phyloP scores from a whole-genome alignment of 2,329 filamentous ascomycete species.

The Byssothecium circinans region DNA sequence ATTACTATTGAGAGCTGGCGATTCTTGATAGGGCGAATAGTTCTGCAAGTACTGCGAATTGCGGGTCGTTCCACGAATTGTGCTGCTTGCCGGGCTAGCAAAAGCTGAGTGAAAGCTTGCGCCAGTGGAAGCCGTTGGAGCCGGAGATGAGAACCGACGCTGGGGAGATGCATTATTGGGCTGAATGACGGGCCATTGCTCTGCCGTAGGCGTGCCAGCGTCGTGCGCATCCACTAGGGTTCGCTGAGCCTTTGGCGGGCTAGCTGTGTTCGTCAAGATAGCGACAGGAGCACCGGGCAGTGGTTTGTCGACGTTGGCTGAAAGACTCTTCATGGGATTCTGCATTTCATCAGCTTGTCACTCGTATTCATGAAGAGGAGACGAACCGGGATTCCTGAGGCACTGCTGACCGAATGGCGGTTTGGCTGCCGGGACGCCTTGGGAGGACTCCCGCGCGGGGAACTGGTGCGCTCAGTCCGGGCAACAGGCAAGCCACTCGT shows the following conservation, averaged over 20 bases:
- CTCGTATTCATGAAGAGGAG: background rate
- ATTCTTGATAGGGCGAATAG: no score
- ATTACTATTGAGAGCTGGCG: no score
- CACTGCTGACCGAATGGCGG: background rate
- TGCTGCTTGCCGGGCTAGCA: no score
- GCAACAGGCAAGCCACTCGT: no score
- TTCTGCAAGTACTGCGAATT: no score
- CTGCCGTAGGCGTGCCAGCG: conserved; percentile 23
- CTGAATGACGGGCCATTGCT: conserved; percentile 31
- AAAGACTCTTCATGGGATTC: conserved; percentile 2
- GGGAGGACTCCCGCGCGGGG: no score
- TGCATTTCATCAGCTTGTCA: conserved; percentile 8
- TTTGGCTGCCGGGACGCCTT: no score
- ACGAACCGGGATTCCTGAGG: conserved; percentile 7
- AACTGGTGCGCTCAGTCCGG: no score
- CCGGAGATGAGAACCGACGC: background rate
- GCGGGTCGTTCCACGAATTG: no score
- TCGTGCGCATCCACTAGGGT: conserved; percentile 46
- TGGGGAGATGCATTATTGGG: conserved; percentile 24
- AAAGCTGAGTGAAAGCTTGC: no score
- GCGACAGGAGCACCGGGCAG: conserved; percentile 44
- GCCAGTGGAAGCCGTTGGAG: no score
- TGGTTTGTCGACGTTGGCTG: conserved; percentile 35
- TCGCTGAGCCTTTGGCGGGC: conserved; percentile 41
- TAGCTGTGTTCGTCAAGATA: conserved; percentile 31